Conservation (phyloP, 768 basidiomycete species). For the Boletus tomentosulus region DNA sequence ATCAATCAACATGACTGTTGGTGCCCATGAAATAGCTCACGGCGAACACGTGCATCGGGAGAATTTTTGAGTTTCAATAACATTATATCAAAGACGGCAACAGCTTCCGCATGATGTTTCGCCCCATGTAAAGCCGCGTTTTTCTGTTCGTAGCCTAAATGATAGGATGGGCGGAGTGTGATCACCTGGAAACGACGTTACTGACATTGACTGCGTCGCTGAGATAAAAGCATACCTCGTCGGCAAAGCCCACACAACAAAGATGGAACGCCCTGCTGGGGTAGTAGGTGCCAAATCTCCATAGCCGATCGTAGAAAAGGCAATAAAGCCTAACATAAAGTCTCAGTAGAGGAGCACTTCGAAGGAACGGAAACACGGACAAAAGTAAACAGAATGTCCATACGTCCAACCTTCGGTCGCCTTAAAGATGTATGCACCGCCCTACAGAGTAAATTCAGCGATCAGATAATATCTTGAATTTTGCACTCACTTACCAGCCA, state of each 20-base stretch:
- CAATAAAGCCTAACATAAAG: conserved; percentile 50
- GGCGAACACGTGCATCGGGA: no score
- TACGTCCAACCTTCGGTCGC: conserved; percentile 68
- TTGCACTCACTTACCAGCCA: conserved; percentile 54
- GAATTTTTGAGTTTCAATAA: no score
- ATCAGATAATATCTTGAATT: background rate
- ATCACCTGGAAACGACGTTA: no score
- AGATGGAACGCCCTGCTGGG: conserved; percentile 69
- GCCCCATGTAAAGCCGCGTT: no score
- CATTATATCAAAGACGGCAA: no score
- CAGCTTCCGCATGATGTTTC: no score
- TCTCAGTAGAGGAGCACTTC: conserved; percentile 11
- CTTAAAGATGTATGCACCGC: conserved; percentile 66
- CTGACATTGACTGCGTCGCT: no score
- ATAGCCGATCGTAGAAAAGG: conserved; percentile 75
- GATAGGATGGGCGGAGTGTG: no score
- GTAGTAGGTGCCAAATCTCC: conserved; percentile 60
- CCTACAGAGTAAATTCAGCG: conserved; percentile 31
- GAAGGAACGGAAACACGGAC: conserved; percentile 36
- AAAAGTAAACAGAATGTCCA: conserved; percentile 66
- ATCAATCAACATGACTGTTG: no score
- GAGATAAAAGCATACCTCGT: no score
- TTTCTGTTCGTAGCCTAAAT: no score
- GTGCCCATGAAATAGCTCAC: no score
- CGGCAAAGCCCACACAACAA: conserved; percentile 76